phyloP scores from a whole-genome alignment of 139 green algal genomes.

The Tetradesmus lagerheimii region DNA sequence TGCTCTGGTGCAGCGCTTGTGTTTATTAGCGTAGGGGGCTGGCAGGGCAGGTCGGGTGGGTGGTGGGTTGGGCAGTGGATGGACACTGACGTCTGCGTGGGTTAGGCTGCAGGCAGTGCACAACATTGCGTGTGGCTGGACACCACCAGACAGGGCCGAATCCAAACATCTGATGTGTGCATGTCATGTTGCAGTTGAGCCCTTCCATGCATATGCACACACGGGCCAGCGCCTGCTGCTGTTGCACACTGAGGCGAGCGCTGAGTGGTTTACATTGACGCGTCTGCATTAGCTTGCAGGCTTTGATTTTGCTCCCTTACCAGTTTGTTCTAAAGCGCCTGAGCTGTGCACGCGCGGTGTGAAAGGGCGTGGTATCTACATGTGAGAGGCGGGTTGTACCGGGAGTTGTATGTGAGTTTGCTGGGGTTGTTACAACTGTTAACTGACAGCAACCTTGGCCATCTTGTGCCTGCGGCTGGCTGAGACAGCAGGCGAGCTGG shows the following conservation, averaged over 20 bases:
- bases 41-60: neutral
- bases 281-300: neutral
- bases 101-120: neutral
- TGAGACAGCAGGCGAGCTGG: constrained; percentile 16
- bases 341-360: neutral
- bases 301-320: neutral
- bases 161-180: neutral
- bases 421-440: neutral
- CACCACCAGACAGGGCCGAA: neutral
- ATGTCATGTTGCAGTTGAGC: neutral
- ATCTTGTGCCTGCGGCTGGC: constrained; percentile 11
- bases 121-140: neutral
- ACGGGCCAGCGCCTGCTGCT: neutral
- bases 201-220: neutral
- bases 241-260: neutral
- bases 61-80: neutral
- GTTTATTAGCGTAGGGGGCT: neutral
- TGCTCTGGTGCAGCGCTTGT: neutral
- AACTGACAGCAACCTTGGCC: neutral
- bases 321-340: neutral
- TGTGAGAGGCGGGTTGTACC: neutral
- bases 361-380: neutral
- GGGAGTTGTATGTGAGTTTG: neutral
- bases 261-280: neutral
- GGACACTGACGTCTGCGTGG: neutral